Evolutionary conservation across 306 rosid species (phyloP).

Genomic region (Prunus mume): DNA sequence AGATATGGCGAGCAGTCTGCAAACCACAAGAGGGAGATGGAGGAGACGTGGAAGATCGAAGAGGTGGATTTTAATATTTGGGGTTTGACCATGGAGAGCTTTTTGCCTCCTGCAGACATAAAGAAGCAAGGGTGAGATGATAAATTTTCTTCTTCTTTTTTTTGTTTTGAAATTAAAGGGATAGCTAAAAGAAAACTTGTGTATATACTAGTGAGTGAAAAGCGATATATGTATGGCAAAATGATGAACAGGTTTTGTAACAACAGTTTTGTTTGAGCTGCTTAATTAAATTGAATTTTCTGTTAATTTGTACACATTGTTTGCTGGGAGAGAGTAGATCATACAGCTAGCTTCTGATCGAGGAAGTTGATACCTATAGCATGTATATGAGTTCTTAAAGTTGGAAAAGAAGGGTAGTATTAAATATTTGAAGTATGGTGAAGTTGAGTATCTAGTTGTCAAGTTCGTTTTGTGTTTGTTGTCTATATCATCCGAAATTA

Average conservation of each 20-base stretch:
- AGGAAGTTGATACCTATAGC: too few relatives aligned
- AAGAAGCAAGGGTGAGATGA: neutral
- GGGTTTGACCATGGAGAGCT: conserved; percentile 68
- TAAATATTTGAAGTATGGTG: too few relatives aligned
- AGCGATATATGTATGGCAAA: neutral
- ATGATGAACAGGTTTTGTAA: neutral
- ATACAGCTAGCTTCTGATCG: too few relatives aligned
- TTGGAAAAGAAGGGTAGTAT: too few relatives aligned
- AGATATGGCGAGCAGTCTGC: conserved; percentile 79
- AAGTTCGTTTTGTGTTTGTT: too few relatives aligned
- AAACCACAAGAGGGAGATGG: conserved; percentile 81
- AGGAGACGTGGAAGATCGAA: conserved; percentile 80
- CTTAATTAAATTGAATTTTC: too few relatives aligned
- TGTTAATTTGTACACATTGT: too few relatives aligned
- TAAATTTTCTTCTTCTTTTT: neutral
- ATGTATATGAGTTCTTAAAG: too few relatives aligned
- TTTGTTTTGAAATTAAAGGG: neutral
- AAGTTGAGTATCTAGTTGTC: too few relatives aligned
- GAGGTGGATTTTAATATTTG: conserved; percentile 74
- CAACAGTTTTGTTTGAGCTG: too few relatives aligned
- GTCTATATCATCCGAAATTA: too few relatives aligned
- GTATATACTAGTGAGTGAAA: neutral
- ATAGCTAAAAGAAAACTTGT: neutral
- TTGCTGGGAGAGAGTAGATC: too few relatives aligned
- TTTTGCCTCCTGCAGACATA: conserved; percentile 55